Evolutionary conservation across 1,139 yeast genomes (phyloP), one percentile per base, ranked within the genome.

Genomic region (Hyphopichia pseudoburtonii): DNA sequence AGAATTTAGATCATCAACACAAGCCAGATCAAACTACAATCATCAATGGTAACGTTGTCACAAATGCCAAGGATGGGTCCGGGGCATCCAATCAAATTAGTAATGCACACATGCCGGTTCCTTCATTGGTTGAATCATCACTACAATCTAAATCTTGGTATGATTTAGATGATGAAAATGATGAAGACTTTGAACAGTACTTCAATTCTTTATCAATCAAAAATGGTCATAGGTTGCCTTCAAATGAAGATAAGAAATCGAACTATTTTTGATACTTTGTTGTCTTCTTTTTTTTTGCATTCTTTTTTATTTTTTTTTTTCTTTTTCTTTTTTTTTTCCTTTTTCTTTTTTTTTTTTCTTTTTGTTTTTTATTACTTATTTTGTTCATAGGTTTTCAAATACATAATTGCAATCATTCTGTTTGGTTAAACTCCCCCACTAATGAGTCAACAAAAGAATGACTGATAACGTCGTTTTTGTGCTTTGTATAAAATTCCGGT

Each of bases 141-240:
- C 50, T 53, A 18, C 47, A 51, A 36, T 55, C 63, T 17, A 60
- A 54, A 40, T 62, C 66, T 17, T 64, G 70, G 70, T 62, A 62
- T 39, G 70, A 64, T 36, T 54, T 60, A 38, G 66, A 60, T 34
- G 66, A 62, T 28, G 60, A 58, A 28, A 52, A 51, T n/a, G 54
- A 45, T 19, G 17, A 27, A 27, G 32, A 31, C 35, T 44, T 44
- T 26, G 38, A 41, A 18, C 30, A 30, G n/a, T 30, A 38, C 5
- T 35, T 42, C 35, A 29, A 28, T 5, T 26, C 31, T 12, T 32
- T 42, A 28, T 41, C 46, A 7, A 14, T 37, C 26, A 27, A 30
- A 28, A 17, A 27, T 27, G 34, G 17, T 9, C n/a, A 31, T 27
- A 16, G 19, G 18, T 25, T 21, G 10, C 32, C 23, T 21, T 21